Conservation (phyloP, 805 yeast species). For the Metschnikowia gelsemii region DNA sequence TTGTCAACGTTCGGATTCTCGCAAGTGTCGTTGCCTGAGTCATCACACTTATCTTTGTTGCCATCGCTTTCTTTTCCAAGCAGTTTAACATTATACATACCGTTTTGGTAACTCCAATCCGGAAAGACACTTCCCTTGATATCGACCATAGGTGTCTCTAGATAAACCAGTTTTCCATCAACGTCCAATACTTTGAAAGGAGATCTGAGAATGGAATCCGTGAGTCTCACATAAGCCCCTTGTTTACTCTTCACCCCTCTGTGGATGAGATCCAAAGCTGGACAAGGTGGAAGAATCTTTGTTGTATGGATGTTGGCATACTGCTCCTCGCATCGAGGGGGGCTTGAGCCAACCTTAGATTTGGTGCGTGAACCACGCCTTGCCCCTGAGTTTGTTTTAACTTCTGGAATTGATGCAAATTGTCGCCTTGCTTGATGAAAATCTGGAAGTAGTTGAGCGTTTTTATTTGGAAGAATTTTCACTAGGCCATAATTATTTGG, state of each 20-base stretch:
- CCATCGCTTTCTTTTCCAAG: slow-evolving; percentile 15
- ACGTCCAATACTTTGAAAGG: slow-evolving; percentile 42
- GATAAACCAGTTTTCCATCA: slow-evolving; percentile 40
- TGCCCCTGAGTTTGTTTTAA: slow-evolving; percentile 25
- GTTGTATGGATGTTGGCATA: slow-evolving; percentile 41
- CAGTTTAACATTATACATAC: slow-evolving; percentile 40
- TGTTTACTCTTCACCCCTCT: slow-evolving; percentile 46
- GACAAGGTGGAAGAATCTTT: slow-evolving; percentile 44
- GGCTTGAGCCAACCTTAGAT: background rate
- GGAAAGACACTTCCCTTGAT: slow-evolving; percentile 19
- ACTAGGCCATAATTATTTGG: slow-evolving; percentile 79
- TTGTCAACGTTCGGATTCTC: background rate
- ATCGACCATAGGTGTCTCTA: slow-evolving; percentile 25
- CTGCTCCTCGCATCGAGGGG: slow-evolving; percentile 31
- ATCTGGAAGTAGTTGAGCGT: slow-evolving; percentile 48
- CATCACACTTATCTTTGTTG: background rate
- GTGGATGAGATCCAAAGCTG: slow-evolving; percentile 45
- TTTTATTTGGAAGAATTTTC: slow-evolving; percentile 42
- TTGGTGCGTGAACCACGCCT: slow-evolving; percentile 20
- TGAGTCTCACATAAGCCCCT: slow-evolving; percentile 52
- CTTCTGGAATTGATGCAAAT: slow-evolving; percentile 36
- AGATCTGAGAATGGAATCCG: slow-evolving; percentile 43
- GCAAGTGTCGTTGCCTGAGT: slow-evolving; percentile 4
- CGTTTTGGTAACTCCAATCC: slow-evolving; percentile 33
- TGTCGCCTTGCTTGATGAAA: slow-evolving; percentile 50